A percentile compares a stretch with the other conserved stretches of the same genome.
Evolutionary conservation across 495 filamentous ascomycete species (phyloP).

Genomic region (Eremomyces bilateralis): DNA sequence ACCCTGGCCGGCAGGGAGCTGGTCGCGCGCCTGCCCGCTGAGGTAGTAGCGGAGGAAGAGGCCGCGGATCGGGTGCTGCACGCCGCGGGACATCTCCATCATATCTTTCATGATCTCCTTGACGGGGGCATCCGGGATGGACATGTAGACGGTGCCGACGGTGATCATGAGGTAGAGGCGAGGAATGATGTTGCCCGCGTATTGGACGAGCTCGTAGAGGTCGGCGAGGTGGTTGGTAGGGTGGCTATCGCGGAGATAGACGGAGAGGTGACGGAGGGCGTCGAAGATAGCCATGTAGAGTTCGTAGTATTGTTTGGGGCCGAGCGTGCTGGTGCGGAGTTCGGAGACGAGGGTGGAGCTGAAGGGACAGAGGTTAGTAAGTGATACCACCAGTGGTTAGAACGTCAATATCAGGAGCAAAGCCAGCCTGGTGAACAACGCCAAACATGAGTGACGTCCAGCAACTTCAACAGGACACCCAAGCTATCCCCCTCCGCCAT

Average conservation of each 20-base stretch:
- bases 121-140: constrained; percentile 90
- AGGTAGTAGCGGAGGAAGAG: constrained; percentile 92
- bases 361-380: constrained; percentile 1
- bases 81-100: constrained; percentile 99
- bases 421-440: too few species aligned
- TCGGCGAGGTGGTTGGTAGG: constrained; percentile 95
- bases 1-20: constrained; percentile 53
- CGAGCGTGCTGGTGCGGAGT: constrained; percentile 81
- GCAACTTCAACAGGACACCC: too few species aligned
- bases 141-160: constrained; percentile 97
- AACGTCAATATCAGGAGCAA: too few species aligned
- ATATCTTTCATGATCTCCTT: constrained; percentile 99
- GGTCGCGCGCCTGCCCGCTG: constrained; percentile 79
- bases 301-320: constrained; percentile 98
- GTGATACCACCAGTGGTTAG: constrained; percentile 9
- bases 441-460: too few species aligned
- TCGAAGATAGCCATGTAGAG: constrained; percentile 99
- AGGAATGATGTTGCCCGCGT: constrained; percentile 95
- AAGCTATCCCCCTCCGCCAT: too few species aligned
- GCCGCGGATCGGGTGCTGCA: constrained; percentile 88
- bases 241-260: constrained; percentile 91
- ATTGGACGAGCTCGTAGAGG: constrained; percentile 95
- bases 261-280: constrained; percentile 84
- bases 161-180: constrained; percentile 97
- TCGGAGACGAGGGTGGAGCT: constrained; percentile 96